These are phyloP conservation scores for Iris macrosiphon DNA, from an alignment of 106 monocot genomes.

Conservation along the genomic window DNA sequence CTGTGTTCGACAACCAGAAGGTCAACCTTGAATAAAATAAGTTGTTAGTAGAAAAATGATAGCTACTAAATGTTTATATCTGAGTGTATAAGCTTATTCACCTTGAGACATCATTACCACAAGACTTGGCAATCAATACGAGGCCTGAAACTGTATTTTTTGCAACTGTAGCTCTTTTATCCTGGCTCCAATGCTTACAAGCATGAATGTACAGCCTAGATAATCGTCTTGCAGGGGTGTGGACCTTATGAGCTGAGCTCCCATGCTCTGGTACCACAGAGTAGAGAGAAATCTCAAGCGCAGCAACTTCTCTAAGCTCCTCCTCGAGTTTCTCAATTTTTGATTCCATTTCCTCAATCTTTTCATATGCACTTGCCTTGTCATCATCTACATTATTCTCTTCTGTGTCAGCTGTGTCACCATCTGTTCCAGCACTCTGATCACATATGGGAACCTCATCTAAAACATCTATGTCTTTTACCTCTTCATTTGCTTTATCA, in stretches of 20 bases:
- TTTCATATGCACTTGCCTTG: conserved; percentile 25
- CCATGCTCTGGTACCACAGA: conserved; percentile 86
- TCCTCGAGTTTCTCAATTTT: conserved; percentile 82
- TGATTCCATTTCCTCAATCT: conserved; percentile 58
- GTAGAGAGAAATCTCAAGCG: conserved; percentile 92
- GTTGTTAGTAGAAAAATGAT: too few species aligned
- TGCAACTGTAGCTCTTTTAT: conserved; percentile 69
- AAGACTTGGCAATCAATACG: conserved; percentile 69
- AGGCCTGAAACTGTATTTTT: conserved; percentile 74
- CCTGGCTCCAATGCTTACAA: conserved; percentile 62
- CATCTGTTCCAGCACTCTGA: conserved; percentile 58
- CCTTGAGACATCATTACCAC: conserved; percentile 89
- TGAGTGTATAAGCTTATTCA: conserved; percentile 5
- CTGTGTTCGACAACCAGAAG: conserved; percentile 82
- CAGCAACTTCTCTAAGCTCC: conserved; percentile 88
- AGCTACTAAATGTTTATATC: background rate
- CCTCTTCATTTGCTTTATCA: conserved; percentile 49
- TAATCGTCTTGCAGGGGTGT: conserved; percentile 80
- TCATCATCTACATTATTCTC: conserved; percentile 40
- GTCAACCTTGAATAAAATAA: conserved; percentile 54
- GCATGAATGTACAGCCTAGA: conserved; percentile 81
- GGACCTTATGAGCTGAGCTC: conserved; percentile 81
- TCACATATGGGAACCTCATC: conserved; percentile 35
- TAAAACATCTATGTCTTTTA: conserved; percentile 49
- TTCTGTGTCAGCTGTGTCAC: conserved; percentile 54